A percentile compares a stretch with the other conserved stretches of the same genome.
phyloP scores from a whole-genome alignment of 768 basidiomycete genomes.

The Cystofilobasidium bisporidii region DNA sequence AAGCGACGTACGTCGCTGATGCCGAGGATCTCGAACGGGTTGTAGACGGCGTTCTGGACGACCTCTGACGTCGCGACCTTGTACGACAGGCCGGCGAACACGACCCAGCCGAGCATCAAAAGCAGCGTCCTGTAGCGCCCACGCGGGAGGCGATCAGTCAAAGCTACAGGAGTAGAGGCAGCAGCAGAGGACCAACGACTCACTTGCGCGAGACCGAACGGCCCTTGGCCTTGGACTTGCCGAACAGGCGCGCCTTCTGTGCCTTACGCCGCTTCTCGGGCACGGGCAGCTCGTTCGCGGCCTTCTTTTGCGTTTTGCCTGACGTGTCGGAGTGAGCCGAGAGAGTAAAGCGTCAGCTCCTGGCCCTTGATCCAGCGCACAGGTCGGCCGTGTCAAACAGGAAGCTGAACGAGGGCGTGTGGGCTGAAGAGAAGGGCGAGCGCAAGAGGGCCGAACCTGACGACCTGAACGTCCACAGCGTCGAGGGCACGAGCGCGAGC shows the following conservation, averaged over 20 bases:
- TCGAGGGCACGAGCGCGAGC: constrained; percentile 69
- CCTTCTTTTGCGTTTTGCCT: constrained; percentile 5
- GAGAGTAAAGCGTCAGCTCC: no score
- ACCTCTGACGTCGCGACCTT: constrained; percentile 50
- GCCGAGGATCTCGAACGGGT: constrained; percentile 90
- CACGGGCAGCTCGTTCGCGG: background rate
- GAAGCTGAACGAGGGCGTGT: no score
- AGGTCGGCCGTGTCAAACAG: no score
- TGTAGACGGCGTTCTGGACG: constrained; percentile 62
- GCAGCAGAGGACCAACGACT: background rate
- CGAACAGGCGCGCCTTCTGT: constrained; percentile 14
- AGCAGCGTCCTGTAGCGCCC: constrained; percentile 48
- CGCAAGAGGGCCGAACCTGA: background rate
- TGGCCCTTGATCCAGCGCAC: no score
- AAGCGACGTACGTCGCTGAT: constrained; percentile 52
- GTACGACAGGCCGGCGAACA: constrained; percentile 60
- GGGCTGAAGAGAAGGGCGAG: background rate
- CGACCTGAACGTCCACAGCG: constrained; percentile 43
- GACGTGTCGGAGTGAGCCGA: background rate
- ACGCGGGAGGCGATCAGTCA: background rate
- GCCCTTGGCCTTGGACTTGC: constrained; percentile 10
- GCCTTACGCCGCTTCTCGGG: constrained; percentile 4
- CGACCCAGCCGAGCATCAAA: constrained; percentile 61
- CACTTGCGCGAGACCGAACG: constrained; percentile 13
- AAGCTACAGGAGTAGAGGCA: background rate